Evolutionary conservation across 495 filamentous ascomycete genomes (phyloP).

Genomic region (Chaetomium cochliodes): DNA sequence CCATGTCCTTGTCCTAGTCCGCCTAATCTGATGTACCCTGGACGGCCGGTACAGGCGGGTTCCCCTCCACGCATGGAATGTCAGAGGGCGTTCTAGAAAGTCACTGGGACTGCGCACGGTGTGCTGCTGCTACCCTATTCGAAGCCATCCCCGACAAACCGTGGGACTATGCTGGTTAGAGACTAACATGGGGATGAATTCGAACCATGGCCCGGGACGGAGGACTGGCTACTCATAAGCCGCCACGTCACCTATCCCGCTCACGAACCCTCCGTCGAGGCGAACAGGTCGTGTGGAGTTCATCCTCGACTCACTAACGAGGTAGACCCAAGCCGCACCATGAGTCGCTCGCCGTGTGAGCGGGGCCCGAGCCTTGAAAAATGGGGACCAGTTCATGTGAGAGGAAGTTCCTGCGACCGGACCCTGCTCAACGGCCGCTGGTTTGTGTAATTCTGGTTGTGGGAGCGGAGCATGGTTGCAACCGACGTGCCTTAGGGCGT

Average conservation of each 20-base stretch:
- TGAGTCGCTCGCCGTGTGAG: slow-evolving; percentile 11
- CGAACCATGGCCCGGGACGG: background rate
- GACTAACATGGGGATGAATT: background rate
- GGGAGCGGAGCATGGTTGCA: slow-evolving; percentile 28
- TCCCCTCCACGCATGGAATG: slow-evolving; percentile 6
- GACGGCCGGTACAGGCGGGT: background rate
- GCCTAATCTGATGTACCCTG: background rate
- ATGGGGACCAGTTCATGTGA: slow-evolving; percentile 37
- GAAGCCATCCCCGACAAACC: background rate
- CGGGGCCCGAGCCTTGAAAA: slow-evolving; percentile 14
- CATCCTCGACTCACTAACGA: slow-evolving; percentile 9
- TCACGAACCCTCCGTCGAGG: slow-evolving; percentile 22
- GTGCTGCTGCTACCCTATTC: background rate
- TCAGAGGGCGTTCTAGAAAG: slow-evolving; percentile 10
- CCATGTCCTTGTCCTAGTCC: background rate
- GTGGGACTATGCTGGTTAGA: background rate
- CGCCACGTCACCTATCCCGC: slow-evolving; percentile 34
- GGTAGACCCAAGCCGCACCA: slow-evolving; percentile 13
- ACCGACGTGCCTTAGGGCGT: background rate
- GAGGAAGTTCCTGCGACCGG: slow-evolving; percentile 31
- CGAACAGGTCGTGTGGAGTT: slow-evolving; percentile 23
- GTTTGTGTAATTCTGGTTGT: slow-evolving; percentile 12
- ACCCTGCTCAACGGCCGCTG: slow-evolving; percentile 14
- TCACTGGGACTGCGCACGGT: slow-evolving; percentile 5
- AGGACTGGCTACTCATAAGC: slow-evolving; percentile 32